Percentiles rank a stretch among this genome's conserved stretches.
phyloP scores from a whole-genome alignment of 164 flowering plant species.

The Macadamia tetraphylla region DNA sequence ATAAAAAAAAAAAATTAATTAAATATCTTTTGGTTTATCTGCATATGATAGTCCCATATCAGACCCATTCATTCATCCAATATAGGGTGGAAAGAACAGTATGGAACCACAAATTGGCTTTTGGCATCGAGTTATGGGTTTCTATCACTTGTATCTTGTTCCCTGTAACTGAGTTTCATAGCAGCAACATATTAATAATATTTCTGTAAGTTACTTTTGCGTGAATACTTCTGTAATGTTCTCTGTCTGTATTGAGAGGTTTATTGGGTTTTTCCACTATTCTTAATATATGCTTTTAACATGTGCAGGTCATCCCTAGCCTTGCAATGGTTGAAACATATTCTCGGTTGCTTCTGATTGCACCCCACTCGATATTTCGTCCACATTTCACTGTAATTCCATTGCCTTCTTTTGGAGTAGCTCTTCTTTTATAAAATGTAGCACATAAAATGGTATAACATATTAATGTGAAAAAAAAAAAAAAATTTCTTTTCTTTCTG shows the following conservation, averaged over 20 bases:
- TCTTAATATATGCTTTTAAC: slow-evolving; percentile 1
- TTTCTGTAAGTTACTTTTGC: neutral
- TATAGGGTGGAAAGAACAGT: no score
- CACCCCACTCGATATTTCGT: slow-evolving; percentile 89
- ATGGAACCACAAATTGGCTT: no score
- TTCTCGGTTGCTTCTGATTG: slow-evolving; percentile 68
- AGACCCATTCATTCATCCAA: no score
- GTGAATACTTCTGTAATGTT: neutral
- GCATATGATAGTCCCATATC: no score
- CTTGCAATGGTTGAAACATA: slow-evolving; percentile 97
- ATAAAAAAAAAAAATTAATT: no score
- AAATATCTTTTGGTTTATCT: no score
- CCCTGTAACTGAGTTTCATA: no score
- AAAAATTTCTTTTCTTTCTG: no score
- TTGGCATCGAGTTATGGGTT: no score
- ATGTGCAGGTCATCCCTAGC: slow-evolving; percentile 81
- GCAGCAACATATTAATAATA: neutral
- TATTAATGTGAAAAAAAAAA: no score
- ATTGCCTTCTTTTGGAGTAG: slow-evolving; percentile 4
- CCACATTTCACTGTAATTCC: slow-evolving; percentile 77
- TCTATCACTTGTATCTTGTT: no score
- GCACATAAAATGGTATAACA: no score
- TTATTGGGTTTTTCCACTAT: neutral
- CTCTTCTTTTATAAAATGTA: neutral
- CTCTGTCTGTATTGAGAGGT: neutral